Conservation (phyloP, 768 basidiomycete genomes). For the Tulasnella sp. region DNA sequence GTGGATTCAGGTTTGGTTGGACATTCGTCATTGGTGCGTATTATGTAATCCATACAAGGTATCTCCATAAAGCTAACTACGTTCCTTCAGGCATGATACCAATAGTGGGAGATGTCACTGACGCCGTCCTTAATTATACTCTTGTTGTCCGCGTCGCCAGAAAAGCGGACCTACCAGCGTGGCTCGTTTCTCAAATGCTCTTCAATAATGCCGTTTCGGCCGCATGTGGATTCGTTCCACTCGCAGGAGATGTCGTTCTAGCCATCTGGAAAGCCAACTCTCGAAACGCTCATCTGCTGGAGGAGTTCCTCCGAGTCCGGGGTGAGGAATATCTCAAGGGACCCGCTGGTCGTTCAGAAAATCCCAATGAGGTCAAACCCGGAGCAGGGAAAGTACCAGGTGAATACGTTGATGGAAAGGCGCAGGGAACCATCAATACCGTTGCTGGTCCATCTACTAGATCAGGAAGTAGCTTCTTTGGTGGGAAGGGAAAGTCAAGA, state of each 20-base stretch:
- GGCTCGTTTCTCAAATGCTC: slow-evolving; percentile 63
- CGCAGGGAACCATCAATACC: background rate
- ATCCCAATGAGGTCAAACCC: slow-evolving; percentile 39
- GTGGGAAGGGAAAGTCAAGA: no score
- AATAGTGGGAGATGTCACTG: slow-evolving; percentile 50
- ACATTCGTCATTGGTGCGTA: slow-evolving; percentile 52
- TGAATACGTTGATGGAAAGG: slow-evolving; percentile 25
- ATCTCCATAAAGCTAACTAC: background rate
- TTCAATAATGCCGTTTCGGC: slow-evolving; percentile 61
- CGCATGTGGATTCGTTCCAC: slow-evolving; percentile 36
- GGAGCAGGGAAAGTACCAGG: slow-evolving; percentile 37
- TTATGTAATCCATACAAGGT: background rate
- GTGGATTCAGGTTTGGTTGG: slow-evolving; percentile 78
- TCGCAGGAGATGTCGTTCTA: slow-evolving; percentile 57
- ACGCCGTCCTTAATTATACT: slow-evolving; percentile 52
- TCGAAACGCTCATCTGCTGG: slow-evolving; percentile 73
- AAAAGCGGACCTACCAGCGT: slow-evolving; percentile 53
- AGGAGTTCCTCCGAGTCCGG: slow-evolving; percentile 68
- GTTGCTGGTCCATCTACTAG: no score
- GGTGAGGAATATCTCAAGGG: slow-evolving; percentile 55
- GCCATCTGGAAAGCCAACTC: slow-evolving; percentile 80
- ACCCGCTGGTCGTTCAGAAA: slow-evolving; percentile 19
- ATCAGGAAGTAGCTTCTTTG: no score
- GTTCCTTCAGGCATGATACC: slow-evolving; percentile 44
- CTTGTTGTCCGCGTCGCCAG: slow-evolving; percentile 66